These are phyloP conservation scores for Zygosaccharomyces gambellarensis DNA, from an alignment of 805 yeast genomes.

Conservation along the genomic window DNA sequence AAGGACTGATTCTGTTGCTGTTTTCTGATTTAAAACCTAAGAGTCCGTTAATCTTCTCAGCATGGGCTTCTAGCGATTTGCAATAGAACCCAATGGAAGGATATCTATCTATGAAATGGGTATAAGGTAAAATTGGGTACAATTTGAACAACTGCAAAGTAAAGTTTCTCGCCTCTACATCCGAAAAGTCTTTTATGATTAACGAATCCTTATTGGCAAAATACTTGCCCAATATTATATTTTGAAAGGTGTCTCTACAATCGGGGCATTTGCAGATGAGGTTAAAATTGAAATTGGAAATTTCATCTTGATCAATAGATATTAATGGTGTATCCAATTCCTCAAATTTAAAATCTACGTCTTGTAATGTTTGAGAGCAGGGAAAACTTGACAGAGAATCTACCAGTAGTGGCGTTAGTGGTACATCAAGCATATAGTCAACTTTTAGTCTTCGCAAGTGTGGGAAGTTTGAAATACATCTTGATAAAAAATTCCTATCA, in stretches of 20 bases:
- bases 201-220: constrained; percentile 28
- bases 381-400: constrained; percentile 23
- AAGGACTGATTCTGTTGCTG: constrained; percentile 9
- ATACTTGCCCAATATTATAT: constrained; percentile 30
- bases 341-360: constrained; percentile 33
- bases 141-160: constrained; percentile 30
- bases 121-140: constrained; percentile 36
- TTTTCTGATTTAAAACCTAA: constrained; percentile 14
- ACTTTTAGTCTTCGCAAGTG: constrained; percentile 31
- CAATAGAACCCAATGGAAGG: constrained; percentile 38
- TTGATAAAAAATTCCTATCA: constrained; percentile 23
- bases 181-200: constrained; percentile 18
- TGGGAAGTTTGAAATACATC: constrained; percentile 24
- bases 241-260: constrained; percentile 25
- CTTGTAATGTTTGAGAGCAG: constrained; percentile 26
- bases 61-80: constrained; percentile 27
- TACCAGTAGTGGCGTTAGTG: constrained; percentile 18
- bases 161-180: constrained; percentile 29
- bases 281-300: constrained; percentile 19
- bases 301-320: constrained; percentile 20
- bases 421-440: constrained; percentile 32
- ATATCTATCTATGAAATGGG: constrained; percentile 33
- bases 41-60: constrained; percentile 25
- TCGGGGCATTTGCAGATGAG: constrained; percentile 26
- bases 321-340: constrained; percentile 22